Conservation (phyloP, 2,329 filamentous ascomycete species). For the Ophiostoma novo-ulmi region DNA sequence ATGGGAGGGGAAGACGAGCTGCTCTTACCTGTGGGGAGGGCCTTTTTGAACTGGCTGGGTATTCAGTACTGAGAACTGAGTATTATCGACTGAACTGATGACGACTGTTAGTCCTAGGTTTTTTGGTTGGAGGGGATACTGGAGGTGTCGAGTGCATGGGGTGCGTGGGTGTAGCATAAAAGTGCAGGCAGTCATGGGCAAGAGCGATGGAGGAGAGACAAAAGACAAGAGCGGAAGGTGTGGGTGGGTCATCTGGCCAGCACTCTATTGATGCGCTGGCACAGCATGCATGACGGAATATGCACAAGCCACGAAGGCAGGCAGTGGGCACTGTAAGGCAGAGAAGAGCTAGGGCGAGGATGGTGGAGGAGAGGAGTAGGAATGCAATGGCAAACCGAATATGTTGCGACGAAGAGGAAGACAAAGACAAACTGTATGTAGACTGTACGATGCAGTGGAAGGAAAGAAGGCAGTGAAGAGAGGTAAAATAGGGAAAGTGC, state of each 20-base stretch:
- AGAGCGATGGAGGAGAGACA: neutral
- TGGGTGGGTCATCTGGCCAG: slow-evolving; percentile 12
- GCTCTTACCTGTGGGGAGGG: neutral
- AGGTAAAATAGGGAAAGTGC: neutral
- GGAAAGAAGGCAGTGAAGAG: neutral
- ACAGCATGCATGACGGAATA: slow-evolving; percentile 43
- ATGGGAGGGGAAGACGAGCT: neutral
- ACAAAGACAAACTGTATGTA: neutral
- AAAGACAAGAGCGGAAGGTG: neutral
- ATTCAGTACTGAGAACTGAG: neutral
- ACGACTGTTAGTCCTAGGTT: neutral
- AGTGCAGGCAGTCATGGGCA: slow-evolving; percentile 2
- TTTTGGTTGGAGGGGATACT: neutral
- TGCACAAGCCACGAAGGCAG: slow-evolving; percentile 43
- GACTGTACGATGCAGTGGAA: neutral
- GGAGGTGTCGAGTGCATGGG: neutral
- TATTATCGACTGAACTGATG: neutral
- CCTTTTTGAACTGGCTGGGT: neutral
- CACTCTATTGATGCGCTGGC: slow-evolving; percentile 48
- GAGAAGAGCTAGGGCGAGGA: neutral
- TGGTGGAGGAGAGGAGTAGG: neutral
- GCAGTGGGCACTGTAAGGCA: neutral
- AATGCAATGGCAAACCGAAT: neutral
- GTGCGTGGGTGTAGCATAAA: neutral
- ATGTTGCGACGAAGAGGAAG: neutral